Evolutionary conservation across 1,284 basidiomycete genomes (phyloP), one percentile per base, ranked within the genome.

Genomic region (Cutaneotrichosporon cutaneum): DNA sequence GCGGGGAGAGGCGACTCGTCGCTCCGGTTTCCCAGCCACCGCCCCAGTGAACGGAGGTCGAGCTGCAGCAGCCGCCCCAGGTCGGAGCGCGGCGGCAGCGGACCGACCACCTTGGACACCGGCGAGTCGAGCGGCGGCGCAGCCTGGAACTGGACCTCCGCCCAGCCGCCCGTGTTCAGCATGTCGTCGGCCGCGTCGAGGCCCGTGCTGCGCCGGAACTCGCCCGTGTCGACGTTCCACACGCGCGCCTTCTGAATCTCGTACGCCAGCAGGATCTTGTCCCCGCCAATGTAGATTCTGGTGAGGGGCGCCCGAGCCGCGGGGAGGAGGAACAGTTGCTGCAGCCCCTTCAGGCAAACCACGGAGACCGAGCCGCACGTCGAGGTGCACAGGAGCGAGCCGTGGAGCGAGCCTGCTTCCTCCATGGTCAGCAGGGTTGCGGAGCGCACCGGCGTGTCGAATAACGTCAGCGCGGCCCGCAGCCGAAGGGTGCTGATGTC

Each of bases 211-310:
- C 94, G 82, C 81, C 92, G 85, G 69, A 98, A 89, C 72, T 96
- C 93, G 56, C 85, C 85, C 0, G 88, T 89, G 62, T 86, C 85
- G n/a, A 89, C 81, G 73, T 96, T 90, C 93, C 95, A 99, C 1
- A 94, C 80, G 32, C 95, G 83, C 3, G 90, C 90, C 59, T 88
- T 86, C 3, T 85, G 85, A 66, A 91, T 88, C 2, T 83, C 82
- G 73, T 96, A 98, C 1, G 88, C 80, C 7, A 95, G 80, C 53
- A 96, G 73, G 26, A 98, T 78, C 26, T 27, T 51, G 66, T 91
- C 88, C 59, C 89, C 86, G 2, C 86, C 84, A 2, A 92, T 77
- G 67, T 87, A 90, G 24, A 95, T 78, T 36, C 83, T 80, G 21
- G 82, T 80, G 13, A 97, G 79, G 0, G 86, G 85, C 0, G 86